Conservation (phyloP, 768 basidiomycete genomes). For the Lactarius hengduanensis region DNA sequence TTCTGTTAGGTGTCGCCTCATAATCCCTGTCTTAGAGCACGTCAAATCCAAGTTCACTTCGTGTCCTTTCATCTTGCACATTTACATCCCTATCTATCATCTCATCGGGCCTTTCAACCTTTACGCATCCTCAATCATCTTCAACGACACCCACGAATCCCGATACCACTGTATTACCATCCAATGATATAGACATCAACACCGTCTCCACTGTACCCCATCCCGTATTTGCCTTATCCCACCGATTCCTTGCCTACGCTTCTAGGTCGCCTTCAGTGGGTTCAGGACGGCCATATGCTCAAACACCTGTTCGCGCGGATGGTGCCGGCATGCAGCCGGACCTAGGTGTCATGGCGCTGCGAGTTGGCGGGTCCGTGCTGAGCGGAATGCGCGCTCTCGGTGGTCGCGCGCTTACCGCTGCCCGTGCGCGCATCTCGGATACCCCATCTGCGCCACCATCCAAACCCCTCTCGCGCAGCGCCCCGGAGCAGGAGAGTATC, state of each 20-base stretch:
- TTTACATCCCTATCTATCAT: constrained; percentile 53
- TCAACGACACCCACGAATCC: constrained; percentile 32
- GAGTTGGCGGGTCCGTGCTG: constrained; percentile 59
- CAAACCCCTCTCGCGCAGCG: constrained; percentile 40
- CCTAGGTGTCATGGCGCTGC: constrained; percentile 53
- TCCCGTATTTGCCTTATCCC: constrained; percentile 61
- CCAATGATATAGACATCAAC: constrained; percentile 29
- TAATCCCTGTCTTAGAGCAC: constrained; percentile 46
- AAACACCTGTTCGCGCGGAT: constrained; percentile 17
- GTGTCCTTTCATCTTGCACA: constrained; percentile 55
- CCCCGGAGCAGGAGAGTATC: constrained; percentile 29
- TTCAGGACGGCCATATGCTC: constrained; percentile 28
- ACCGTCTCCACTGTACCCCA: constrained; percentile 29
- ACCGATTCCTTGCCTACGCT: constrained; percentile 63
- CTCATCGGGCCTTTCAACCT: constrained; percentile 46
- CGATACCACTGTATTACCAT: constrained; percentile 43
- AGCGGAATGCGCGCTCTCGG: constrained; percentile 64
- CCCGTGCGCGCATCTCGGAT: constrained; percentile 29
- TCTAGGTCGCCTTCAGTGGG: constrained; percentile 35
- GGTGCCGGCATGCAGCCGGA: constrained; percentile 43
- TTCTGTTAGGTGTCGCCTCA: constrained; percentile 12
- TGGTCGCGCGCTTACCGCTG: constrained; percentile 57
- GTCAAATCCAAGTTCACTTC: constrained; percentile 51
- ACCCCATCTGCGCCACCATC: constrained; percentile 4
- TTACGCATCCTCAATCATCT: constrained; percentile 36